Percentiles rank a stretch among this genome's conserved stretches.
phyloP scores from a whole-genome alignment of 2,329 filamentous ascomycete genomes.

The Bertia moriformis region DNA sequence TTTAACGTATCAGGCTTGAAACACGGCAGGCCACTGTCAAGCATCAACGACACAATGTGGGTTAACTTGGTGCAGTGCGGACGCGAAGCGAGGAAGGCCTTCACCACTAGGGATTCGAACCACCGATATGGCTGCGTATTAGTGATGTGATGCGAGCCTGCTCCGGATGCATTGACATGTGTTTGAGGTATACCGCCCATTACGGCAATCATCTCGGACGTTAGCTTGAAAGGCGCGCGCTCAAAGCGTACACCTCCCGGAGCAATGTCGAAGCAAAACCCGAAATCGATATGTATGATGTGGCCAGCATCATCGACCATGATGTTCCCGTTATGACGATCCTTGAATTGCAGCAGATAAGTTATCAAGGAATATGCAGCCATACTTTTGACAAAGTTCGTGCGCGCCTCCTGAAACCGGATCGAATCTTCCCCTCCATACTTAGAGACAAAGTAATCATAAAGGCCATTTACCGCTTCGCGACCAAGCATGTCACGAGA shows the following conservation, averaged over 20 bases:
- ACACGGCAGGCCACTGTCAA: conserved; percentile 88
- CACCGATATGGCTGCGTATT: conserved; percentile 65
- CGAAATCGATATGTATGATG: conserved; percentile 97
- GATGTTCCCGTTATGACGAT: conserved; percentile 98
- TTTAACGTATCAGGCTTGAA: conserved; percentile 93
- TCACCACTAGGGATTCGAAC: conserved; percentile 94
- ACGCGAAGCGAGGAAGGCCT: conserved; percentile 78
- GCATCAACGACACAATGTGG: conserved; percentile 85
- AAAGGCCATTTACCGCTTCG: conserved; percentile 92
- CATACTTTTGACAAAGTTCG: conserved; percentile 98
- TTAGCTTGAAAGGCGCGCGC: conserved; percentile 95
- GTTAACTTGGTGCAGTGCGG: conserved; percentile 78
- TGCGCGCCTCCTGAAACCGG: conserved; percentile 84
- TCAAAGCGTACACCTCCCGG: conserved; percentile 96
- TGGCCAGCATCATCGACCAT: conserved; percentile 97
- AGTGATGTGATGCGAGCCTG: background rate
- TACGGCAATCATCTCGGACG: conserved; percentile 93
- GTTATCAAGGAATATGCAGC: conserved; percentile 95
- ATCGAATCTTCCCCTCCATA: conserved; percentile 94
- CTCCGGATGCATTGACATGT: conserved; percentile 21
- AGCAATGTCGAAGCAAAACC: conserved; percentile 98
- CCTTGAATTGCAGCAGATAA: conserved; percentile 95
- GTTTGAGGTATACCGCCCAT: conserved; percentile 72
- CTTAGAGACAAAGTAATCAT: conserved; percentile 95
- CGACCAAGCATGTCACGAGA: conserved; percentile 97